Evolutionary conservation across 2,329 filamentous ascomycete species (phyloP).

Genomic region (Claviceps pazoutovae): DNA sequence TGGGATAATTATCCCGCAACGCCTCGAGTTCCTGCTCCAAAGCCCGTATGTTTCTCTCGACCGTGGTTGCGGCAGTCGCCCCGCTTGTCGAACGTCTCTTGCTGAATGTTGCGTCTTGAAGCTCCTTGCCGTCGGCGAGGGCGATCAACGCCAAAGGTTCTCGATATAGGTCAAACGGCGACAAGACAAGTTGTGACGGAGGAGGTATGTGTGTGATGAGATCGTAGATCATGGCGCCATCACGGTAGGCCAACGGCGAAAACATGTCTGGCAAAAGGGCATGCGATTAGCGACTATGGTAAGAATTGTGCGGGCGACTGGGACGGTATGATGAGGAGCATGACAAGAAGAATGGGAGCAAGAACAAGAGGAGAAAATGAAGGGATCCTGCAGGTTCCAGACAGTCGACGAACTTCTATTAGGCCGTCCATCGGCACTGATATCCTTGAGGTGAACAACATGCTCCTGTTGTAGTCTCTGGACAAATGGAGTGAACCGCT

Average conservation of each 20-base stretch:
- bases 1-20: slow-evolving; percentile 58
- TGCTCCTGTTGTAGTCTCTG: slow-evolving; percentile 64
- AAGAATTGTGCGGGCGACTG: not conserved
- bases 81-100: slow-evolving; percentile 37
- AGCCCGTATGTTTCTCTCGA: slow-evolving; percentile 43
- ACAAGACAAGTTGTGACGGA: slow-evolving; percentile 64
- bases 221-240: slow-evolving; percentile 78
- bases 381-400: not conserved
- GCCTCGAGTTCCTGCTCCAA: slow-evolving; percentile 56
- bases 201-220: slow-evolving; percentile 67
- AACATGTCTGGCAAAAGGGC: slow-evolving; percentile 61
- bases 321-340: not conserved
- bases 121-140: slow-evolving; percentile 66
- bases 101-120: slow-evolving; percentile 39
- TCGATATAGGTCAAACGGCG: slow-evolving; percentile 81
- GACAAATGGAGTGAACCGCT: slow-evolving; percentile 67
- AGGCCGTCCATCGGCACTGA: slow-evolving; percentile 70
- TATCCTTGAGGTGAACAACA: slow-evolving; percentile 72
- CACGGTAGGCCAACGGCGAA: slow-evolving; percentile 75
- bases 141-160: slow-evolving; percentile 75
- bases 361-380: not conserved
- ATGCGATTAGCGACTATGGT: slow-evolving; percentile 9
- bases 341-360: not conserved
- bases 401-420: slow-evolving; percentile 51
- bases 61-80: slow-evolving; percentile 32